phyloP scores from a whole-genome alignment of 305 asterid genomes.

The Fraxinus sp. region DNA sequence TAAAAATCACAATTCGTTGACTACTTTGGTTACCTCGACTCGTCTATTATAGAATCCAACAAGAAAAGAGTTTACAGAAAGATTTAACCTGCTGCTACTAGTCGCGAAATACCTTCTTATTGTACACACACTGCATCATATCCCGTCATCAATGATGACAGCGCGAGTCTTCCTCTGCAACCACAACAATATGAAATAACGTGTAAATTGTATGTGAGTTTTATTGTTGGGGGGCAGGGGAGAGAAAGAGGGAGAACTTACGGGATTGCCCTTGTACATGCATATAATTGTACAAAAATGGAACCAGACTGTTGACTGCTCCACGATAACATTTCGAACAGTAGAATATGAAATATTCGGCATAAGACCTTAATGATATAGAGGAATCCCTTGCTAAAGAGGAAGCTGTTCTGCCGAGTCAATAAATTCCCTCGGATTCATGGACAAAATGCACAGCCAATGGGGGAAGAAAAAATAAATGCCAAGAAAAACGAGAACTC shows the following conservation, averaged over 20 bases:
- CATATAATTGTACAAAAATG: not conserved
- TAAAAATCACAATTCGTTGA: not conserved
- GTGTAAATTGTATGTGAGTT: not conserved
- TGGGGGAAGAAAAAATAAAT: constrained; percentile 75
- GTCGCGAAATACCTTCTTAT: not conserved
- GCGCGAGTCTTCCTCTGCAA: not conserved
- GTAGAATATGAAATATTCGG: not conserved
- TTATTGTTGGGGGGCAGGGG: not conserved
- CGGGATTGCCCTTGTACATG: not conserved
- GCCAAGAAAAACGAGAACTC: constrained; percentile 66
- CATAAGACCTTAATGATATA: not conserved
- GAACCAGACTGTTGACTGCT: not conserved
- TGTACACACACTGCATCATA: not conserved
- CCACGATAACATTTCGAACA: not conserved
- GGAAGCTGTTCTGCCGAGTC: constrained; percentile 50
- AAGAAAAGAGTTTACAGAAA: not conserved
- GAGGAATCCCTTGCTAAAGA: constrained; percentile 25
- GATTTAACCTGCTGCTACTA: not conserved
- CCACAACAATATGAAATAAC: not conserved
- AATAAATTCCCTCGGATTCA: constrained; percentile 52
- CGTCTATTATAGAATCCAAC: not conserved
- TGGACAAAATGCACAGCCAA: constrained; percentile 67
- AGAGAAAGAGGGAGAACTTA: not conserved
- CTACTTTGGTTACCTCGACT: not conserved
- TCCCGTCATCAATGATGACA: not conserved